phyloP scores from a whole-genome alignment of 2,329 filamentous ascomycete genomes.

The Fonsecaea monophora region DNA sequence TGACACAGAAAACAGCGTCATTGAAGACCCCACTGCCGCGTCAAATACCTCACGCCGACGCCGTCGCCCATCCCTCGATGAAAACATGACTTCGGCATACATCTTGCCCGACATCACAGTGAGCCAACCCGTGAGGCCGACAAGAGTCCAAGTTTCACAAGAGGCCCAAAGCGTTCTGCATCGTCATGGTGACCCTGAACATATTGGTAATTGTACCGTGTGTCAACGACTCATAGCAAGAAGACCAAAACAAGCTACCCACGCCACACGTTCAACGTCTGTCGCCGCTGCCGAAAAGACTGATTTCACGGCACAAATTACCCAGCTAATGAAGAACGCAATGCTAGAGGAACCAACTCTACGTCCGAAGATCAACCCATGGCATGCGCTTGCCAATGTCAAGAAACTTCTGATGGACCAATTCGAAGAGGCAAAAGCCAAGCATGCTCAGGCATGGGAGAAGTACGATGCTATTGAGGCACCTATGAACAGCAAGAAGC shows the following conservation, averaged over 20 bases:
- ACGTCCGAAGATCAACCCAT: slow-evolving; percentile 70
- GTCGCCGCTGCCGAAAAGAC: slow-evolving; percentile 36
- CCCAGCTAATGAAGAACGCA: slow-evolving; percentile 36
- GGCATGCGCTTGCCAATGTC: slow-evolving; percentile 77
- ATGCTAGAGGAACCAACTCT: slow-evolving; percentile 64
- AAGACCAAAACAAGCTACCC: slow-evolving; percentile 43
- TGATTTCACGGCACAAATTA: slow-evolving; percentile 45
- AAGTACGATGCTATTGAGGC: slow-evolving; percentile 40
- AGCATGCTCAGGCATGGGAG: slow-evolving; percentile 59
- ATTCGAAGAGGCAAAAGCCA: slow-evolving; percentile 74
- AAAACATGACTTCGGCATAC: slow-evolving; percentile 69
- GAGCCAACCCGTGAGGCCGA: slow-evolving; percentile 41
- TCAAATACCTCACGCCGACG: slow-evolving; percentile 59
- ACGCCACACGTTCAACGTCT: slow-evolving; percentile 1
- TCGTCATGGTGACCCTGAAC: slow-evolving; percentile 53
- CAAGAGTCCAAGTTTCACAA: slow-evolving; percentile 46
- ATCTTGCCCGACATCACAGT: slow-evolving; percentile 70
- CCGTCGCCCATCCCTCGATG: slow-evolving; percentile 53
- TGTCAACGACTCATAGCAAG: slow-evolving; percentile 55
- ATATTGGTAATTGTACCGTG: slow-evolving; percentile 63
- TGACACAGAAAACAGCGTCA: slow-evolving; percentile 38
- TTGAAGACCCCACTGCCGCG: slow-evolving; percentile 45
- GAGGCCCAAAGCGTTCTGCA: slow-evolving; percentile 52
- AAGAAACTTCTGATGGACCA: slow-evolving; percentile 84
- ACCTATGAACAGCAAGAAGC: slow-evolving; percentile 39